Conservation (phyloP, 352 stramenopile species). For the Pythium aquatile region DNA sequence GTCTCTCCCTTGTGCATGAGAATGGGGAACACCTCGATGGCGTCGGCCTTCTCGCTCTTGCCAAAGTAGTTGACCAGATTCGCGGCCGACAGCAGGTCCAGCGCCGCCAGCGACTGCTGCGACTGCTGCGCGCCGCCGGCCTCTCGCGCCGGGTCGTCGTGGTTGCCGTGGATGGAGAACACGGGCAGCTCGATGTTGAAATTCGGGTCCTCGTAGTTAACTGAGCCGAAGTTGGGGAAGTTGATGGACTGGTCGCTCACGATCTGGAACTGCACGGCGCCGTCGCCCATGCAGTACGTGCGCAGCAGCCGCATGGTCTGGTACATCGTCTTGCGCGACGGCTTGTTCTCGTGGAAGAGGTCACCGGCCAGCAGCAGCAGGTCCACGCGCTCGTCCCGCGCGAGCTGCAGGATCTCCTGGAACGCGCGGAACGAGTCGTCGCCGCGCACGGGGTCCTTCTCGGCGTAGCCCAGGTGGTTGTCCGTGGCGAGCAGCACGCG, state of each 20-base stretch:
- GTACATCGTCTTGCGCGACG: conserved; percentile 93
- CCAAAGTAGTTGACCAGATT: conserved; percentile 99
- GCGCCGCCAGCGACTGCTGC: conserved; percentile 88
- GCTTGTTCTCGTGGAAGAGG: conserved; percentile 99
- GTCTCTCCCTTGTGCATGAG: conserved; percentile 95
- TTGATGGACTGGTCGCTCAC: conserved; percentile 91
- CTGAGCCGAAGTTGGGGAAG: conserved; percentile 87
- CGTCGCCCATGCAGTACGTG: conserved; percentile 93
- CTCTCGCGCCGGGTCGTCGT: conserved; percentile 97
- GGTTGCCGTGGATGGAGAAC: conserved; percentile 99
- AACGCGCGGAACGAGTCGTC: conserved; percentile 92
- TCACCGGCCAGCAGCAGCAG: conserved; percentile 96
- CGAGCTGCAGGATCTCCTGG: conserved; percentile 83
- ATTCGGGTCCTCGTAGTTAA: conserved; percentile 98
- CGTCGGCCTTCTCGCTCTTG: conserved; percentile 90
- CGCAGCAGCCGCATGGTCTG: conserved; percentile 97
- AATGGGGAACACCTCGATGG: conserved; percentile 95
- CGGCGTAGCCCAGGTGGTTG: conserved; percentile 97
- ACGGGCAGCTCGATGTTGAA: conserved; percentile 95
- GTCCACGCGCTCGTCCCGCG: conserved; percentile 76
- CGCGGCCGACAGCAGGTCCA: conserved; percentile 94
- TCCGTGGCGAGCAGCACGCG: conserved; percentile 97
- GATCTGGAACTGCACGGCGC: conserved; percentile 81
- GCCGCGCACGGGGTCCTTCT: conserved; percentile 94
- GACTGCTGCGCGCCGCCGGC: conserved; percentile 41